Conservation (phyloP, 2,329 filamentous ascomycete species). For the Chrysosporium queenslandicum region DNA sequence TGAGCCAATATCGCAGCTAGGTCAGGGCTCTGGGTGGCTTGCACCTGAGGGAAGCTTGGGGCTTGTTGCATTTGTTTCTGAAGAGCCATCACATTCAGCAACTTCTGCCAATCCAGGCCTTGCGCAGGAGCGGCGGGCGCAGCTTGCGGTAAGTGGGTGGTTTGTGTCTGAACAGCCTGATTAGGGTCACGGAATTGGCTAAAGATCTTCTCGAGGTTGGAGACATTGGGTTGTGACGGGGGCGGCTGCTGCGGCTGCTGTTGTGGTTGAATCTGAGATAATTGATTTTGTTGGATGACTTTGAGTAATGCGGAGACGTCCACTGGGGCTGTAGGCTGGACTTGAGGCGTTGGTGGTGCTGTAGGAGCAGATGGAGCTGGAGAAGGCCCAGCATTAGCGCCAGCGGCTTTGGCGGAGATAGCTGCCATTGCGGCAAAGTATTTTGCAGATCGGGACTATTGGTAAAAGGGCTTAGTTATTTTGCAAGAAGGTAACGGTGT, state of each 20-base stretch:
- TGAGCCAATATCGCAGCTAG: constrained; percentile 17
- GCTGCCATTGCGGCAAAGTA: constrained; percentile 27
- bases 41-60: constrained; percentile 17
- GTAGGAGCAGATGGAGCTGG: constrained; percentile 19
- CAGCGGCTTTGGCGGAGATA: not conserved
- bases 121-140: constrained; percentile 19
- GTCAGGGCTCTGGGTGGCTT: constrained; percentile 16
- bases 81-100: constrained; percentile 32
- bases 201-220: constrained; percentile 31
- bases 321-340: constrained; percentile 22
- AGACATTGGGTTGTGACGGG: constrained; percentile 23
- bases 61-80: constrained; percentile 31
- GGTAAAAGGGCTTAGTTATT: not conserved
- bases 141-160: constrained; percentile 21
- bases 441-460: constrained; percentile 33
- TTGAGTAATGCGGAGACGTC: constrained; percentile 36
- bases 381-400: not conserved
- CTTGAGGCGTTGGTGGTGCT: constrained; percentile 14
- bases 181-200: constrained; percentile 31
- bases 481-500: not conserved
- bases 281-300: constrained; percentile 30
- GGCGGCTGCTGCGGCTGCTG: constrained; percentile 25
- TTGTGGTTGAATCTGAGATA: constrained; percentile 21
- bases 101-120: constrained; percentile 30
- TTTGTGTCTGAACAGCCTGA: constrained; percentile 20